Base-by-base conservation (phyloP, 768 basidiomycete species). In the Coprinellus micaceus region DNA sequence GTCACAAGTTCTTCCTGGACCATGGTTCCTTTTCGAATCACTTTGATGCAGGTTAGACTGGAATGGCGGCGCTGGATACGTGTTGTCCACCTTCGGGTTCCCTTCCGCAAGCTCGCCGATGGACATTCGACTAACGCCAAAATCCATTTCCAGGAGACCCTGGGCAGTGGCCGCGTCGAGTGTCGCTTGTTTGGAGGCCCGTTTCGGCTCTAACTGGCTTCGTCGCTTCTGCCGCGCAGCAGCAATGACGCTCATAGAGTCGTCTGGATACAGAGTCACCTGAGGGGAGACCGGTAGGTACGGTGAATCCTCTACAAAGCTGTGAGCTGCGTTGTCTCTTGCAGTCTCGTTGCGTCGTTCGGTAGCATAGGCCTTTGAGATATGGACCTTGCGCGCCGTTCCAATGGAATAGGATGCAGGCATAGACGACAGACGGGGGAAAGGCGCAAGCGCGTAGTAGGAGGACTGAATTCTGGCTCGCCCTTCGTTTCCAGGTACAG, bases 391-490 rank as follows among this genome's bases (percentile, higher is more conserved):
- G 11, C 72, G 70, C 44, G 72, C 62, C 60, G 70, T 52, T 60
- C 68, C 63, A 71, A 58, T 75, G 60, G 66, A 76, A 66, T 64
- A 69, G 11, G 72, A 64, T 22, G 72, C 59, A 29, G 76, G 72
- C 41, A 77, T 69, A 19, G 74, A 71, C 13, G 85, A 86, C 25
- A 74, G 73, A 40, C 83, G 83, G 63, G 80, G 77, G 68, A 82
- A 79, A 37, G 75, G 67, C 5, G 81, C 76, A 3, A 80, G 75
- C 9, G 80, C 77, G 56, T 82, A 83, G 63, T 89, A 86, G 5
- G 85, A 78, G 9, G 86, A 87, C 66, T 88, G 86, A 60, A 89
- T 84, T 33, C 80, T 81, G 46, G 79, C 81, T 36, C 88, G 82
- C 37, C 87, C 83, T 54, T 80, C 82, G 21, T 57, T 54, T 12